These are phyloP conservation scores for Acacia concinna DNA, from an alignment of 331 rosid genomes.

Conservation along the genomic window DNA sequence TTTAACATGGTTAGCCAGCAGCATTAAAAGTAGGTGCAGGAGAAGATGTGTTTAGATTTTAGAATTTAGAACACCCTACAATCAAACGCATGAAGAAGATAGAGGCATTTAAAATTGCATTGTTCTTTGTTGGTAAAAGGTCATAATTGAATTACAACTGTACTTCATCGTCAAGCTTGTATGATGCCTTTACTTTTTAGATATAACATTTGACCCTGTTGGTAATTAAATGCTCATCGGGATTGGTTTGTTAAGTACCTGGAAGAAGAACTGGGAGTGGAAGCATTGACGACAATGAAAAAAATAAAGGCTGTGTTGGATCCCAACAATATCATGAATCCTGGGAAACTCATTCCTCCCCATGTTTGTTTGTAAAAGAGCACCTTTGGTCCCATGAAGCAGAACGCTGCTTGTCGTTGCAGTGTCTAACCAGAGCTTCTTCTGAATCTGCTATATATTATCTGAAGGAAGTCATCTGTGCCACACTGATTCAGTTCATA, in stretches of 20 bases:
- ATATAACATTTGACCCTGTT: conserved; percentile 3
- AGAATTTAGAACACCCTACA: no score
- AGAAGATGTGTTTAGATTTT: no score
- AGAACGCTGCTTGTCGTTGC: neutral
- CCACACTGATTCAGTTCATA: conserved; percentile 7
- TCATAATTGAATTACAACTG: neutral
- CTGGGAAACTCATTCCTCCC: conserved; percentile 93
- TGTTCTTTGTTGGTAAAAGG: neutral
- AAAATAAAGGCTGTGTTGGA: conserved; percentile 76
- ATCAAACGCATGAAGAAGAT: no score
- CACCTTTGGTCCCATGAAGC: conserved; percentile 12
- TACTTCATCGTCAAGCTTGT: conserved; percentile 6
- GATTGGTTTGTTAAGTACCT: conserved; percentile 56
- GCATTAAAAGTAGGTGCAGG: no score
- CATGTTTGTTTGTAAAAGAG: conserved; percentile 77
- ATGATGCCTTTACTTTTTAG: conserved; percentile 1
- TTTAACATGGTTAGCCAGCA: no score
- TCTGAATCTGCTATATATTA: conserved; percentile 21
- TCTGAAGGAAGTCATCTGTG: neutral
- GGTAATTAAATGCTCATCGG: conserved; percentile 11
- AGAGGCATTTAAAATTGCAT: no score
- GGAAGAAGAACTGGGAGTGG: conserved; percentile 83
- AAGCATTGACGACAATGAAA: conserved; percentile 82
- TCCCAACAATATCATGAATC: conserved; percentile 91
- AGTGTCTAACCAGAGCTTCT: neutral